phyloP scores from a whole-genome alignment of 805 yeast species.

The Yarrowia deformans region DNA sequence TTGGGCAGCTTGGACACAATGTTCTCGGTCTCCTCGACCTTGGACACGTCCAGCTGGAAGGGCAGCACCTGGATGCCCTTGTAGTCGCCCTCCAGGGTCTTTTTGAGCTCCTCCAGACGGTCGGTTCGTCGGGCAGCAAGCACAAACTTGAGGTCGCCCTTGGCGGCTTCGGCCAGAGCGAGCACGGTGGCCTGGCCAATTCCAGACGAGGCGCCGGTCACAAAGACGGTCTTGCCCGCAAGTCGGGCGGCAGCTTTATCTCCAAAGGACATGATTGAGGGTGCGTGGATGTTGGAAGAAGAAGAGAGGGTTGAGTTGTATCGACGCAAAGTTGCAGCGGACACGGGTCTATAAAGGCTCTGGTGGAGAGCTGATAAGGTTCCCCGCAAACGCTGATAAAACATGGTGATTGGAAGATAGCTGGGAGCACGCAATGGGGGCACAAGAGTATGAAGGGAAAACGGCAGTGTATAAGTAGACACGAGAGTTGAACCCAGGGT shows the following conservation, averaged over 20 bases:
- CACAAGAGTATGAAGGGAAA: too few relatives aligned
- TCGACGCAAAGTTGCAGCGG: neutral
- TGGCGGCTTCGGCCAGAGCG: conserved; percentile 79
- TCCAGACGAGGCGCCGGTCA: conserved; percentile 98
- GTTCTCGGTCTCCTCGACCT: conserved; percentile 58
- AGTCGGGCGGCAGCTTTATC: conserved; percentile 78
- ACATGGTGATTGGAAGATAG: conserved; percentile 37
- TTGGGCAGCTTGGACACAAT: conserved; percentile 62
- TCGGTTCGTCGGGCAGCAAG: conserved; percentile 81
- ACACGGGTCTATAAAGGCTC: conserved; percentile 14
- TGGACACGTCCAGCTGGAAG: conserved; percentile 64
- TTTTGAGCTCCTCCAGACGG: conserved; percentile 59
- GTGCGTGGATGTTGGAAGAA: conserved; percentile 8
- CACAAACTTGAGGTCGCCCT: conserved; percentile 73
- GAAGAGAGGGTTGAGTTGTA: neutral
- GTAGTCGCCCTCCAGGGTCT: conserved; percentile 57
- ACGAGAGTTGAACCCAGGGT: conserved; percentile 1
- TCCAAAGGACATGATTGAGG: conserved; percentile 60
- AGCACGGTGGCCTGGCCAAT: conserved; percentile 92
- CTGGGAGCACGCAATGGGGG: conserved; percentile 23
- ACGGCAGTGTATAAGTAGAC: neutral
- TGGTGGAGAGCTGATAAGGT: conserved; percentile 24
- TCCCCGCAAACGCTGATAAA: conserved; percentile 36
- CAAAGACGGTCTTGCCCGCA: conserved; percentile 76
- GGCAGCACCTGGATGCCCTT: conserved; percentile 58